Evolutionary conservation across 2,329 filamentous ascomycete genomes (phyloP).

Genomic region (Alternaria alternata): DNA sequence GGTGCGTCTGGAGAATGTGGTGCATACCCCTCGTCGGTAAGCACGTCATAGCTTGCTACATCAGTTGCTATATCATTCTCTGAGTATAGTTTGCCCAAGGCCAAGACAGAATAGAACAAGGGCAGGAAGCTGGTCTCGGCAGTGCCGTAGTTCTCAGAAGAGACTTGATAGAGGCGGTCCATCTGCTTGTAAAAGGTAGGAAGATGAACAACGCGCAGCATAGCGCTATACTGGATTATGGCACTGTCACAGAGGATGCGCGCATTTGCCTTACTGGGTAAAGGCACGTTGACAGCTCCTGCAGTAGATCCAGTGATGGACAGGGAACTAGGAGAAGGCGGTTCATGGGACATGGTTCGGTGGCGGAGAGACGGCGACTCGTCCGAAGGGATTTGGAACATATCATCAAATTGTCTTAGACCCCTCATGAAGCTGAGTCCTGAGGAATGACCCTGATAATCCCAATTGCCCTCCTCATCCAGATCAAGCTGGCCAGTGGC

Average conservation of each 20-base stretch:
- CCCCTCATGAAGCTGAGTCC: constrained; percentile 86
- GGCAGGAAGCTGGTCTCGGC: constrained; percentile 59
- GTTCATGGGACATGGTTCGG: constrained; percentile 63
- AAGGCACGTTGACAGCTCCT: constrained; percentile 58
- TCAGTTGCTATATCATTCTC: constrained; percentile 50
- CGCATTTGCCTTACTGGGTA: constrained; percentile 71
- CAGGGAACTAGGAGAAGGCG: constrained; percentile 75
- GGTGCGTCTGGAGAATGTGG: neutral
- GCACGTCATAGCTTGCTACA: constrained; percentile 54
- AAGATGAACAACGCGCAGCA: constrained; percentile 78
- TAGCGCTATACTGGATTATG: constrained; percentile 67
- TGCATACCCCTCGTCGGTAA: constrained; percentile 57
- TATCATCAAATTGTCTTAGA: constrained; percentile 84
- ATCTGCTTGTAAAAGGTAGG: constrained; percentile 82
- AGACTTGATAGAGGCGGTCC: constrained; percentile 77
- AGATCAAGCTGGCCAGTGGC: constrained; percentile 90
- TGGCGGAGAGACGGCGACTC: constrained; percentile 65
- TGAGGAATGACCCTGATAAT: constrained; percentile 94
- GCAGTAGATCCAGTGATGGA: constrained; percentile 64
- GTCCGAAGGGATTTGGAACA: constrained; percentile 71
- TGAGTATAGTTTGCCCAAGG: constrained; percentile 58
- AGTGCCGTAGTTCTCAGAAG: constrained; percentile 57
- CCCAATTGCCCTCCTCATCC: constrained; percentile 89
- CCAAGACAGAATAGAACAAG: constrained; percentile 58
- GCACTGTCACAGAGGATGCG: constrained; percentile 66